Evolutionary conservation across 106 monocot species (phyloP), one percentile per base, ranked within the genome.

Genomic region (Apostasia ramifera): DNA sequence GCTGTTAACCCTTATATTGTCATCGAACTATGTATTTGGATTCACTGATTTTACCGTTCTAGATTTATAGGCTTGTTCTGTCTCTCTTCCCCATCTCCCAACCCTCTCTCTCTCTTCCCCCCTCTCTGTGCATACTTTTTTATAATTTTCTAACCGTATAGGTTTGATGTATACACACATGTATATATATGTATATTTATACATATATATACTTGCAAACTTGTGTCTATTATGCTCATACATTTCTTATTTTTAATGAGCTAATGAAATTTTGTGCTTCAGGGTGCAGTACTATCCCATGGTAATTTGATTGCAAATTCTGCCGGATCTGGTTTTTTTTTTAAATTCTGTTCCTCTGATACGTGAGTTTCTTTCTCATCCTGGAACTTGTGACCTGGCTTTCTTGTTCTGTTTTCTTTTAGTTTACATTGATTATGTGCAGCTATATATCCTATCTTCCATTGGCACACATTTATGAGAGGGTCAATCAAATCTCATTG

Each of bases 381-480:
- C 26, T 26, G 26, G 26, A 26, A 26, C 26, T 26, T 26, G 2
- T 37, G 3, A 57, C 4, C n/a, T 57, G 6, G 1, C 3, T 57
- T 57, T 57, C 15, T 57, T 37, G 26, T 26, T 38, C 15, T 37
- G 3, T 2, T 57, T 38, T 37, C 57, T 37, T 38, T 57, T 52
- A 11, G 6, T 26, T 41, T n/a, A 40, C 46, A 40, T 57, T 70
- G 44, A 8, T 66, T 74, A 40, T 67, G 48, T 54, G 59, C 81
- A 98, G 97, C 51, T 98, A 92, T 70, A 87, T 98, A 61, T 98
- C 97, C 7, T 98, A 98, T 61, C 85, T 98, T 54, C 97, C 97
- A 61, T 79, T 98, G 77, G 97, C 97, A 72, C 97, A 98, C 73
- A 98, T 98, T 42, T 98, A 90, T 64, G 97, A 98, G 81, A 78